Evolutionary conservation across 2,329 filamentous ascomycete species (phyloP), one percentile per base, ranked within the genome.

Genomic region (Tolypocladium pustulatum): DNA sequence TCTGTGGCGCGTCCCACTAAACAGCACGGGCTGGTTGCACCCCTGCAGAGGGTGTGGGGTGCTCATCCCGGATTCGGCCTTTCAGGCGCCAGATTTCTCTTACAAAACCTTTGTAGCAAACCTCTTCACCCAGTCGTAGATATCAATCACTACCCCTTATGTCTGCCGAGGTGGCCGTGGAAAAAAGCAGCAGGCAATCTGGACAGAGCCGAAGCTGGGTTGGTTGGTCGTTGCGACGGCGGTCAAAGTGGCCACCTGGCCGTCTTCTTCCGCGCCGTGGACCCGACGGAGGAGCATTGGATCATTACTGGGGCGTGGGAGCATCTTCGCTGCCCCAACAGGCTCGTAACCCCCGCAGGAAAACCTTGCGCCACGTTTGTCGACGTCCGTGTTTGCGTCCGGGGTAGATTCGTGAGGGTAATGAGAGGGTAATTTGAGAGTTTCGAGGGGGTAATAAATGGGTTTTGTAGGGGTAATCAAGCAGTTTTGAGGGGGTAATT

Each of bases 71-170:
- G 61, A 63, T 66, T 64, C 66, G 64, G 63, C 67, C 58, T 63
- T 56, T 60, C 61, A 56, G 57, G 53, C 61, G 55, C 60, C 61
- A 57, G 63, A 66, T 71, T 72, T 72, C 70, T 72, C 67, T 73
- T 71, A 71, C 69, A 71, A 67, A 71, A 68, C 61, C 61, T 63
- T 66, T 67, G 66, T 70, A 69, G 69, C 69, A 70, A 71, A 68
- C 65, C 65, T 53, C 62, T 49, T 30, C 36, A 6, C 12, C 53
- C n/a, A 25, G 15, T 20, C 25, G 30, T n/a, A 56, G 30, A 46
- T 55, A 55, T 55, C 38, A 55, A 30, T 25, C 15, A 20, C 38
- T 20, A 27, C 15, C 36, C 15, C 34, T 22, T 32, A 22, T 5
- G 37, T 13, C 32, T 25, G 15, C 25, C 54, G 17, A 55, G 5